Evolutionary conservation across 805 yeast genomes (phyloP).

Genomic region (Suhomyces prunicola): DNA sequence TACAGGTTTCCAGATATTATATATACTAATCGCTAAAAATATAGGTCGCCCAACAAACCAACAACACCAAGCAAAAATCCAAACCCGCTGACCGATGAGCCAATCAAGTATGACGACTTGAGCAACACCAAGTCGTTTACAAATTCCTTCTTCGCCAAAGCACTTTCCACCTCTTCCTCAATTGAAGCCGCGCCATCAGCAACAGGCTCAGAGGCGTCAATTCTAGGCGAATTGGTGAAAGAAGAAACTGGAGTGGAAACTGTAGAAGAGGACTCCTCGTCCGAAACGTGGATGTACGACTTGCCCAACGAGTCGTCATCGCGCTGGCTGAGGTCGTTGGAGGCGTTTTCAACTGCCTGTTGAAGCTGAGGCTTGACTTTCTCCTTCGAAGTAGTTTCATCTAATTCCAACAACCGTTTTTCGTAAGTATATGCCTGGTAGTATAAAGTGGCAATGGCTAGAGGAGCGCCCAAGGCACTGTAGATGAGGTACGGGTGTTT

Average conservation of each 20-base stretch:
- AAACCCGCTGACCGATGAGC: slow-evolving; percentile 41
- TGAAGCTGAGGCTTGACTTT: background rate
- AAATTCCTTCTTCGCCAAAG: slow-evolving; percentile 37
- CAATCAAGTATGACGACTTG: slow-evolving; percentile 35
- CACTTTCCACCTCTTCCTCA: slow-evolving; percentile 42
- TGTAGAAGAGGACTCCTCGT: slow-evolving; percentile 28
- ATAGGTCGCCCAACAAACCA: slow-evolving; percentile 58
- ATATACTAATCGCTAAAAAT: background rate
- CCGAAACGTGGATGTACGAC: slow-evolving; percentile 43
- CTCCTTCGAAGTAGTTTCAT: background rate
- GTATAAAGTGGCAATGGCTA: slow-evolving; percentile 27
- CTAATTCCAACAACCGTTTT: slow-evolving; percentile 12
- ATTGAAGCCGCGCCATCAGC: slow-evolving; percentile 14
- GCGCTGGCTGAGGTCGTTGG: slow-evolving; percentile 6
- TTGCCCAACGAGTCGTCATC: slow-evolving; percentile 31
- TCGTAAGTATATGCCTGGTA: slow-evolving; percentile 16
- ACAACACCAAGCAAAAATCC: slow-evolving; percentile 49
- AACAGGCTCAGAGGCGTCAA: slow-evolving; percentile 9
- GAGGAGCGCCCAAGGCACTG: slow-evolving; percentile 53
- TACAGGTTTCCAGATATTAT: background rate
- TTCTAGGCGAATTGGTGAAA: slow-evolving; percentile 23
- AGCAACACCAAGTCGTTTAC: slow-evolving; percentile 26
- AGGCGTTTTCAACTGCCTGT: background rate
- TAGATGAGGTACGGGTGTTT: slow-evolving; percentile 75
- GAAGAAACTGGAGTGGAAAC: slow-evolving; percentile 28